Percentiles rank a stretch among this genome's conserved stretches.
Conservation (phyloP, 176 grass and related monocot species). For the Oryza officinalis region DNA sequence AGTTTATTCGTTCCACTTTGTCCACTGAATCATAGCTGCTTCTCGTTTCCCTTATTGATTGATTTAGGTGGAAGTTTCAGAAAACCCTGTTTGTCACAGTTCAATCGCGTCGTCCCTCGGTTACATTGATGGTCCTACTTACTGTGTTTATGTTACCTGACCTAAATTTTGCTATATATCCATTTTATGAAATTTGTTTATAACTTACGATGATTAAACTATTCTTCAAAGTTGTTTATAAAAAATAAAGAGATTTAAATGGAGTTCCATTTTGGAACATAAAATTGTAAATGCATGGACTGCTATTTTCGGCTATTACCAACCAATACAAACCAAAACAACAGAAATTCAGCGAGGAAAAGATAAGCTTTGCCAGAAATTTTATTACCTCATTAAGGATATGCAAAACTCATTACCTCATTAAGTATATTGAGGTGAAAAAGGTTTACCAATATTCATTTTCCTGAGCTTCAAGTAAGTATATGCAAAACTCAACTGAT, state of each 20-base stretch:
- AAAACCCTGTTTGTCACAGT: not conserved
- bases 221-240: slow-evolving; percentile 10
- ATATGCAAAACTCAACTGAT: slow-evolving; percentile 83
- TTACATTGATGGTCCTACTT: not conserved
- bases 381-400: slow-evolving; percentile 45
- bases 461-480: slow-evolving; percentile 87
- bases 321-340: not conserved
- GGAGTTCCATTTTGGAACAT: slow-evolving; percentile 9
- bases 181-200: not conserved
- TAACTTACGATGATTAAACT: not conserved
- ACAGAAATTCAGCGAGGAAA: not conserved
- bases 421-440: slow-evolving; percentile 87
- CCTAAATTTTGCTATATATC: not conserved
- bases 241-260: not conserved
- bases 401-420: too few species aligned
- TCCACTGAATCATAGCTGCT: slow-evolving; percentile 21
- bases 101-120: not conserved
- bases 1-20: slow-evolving; percentile 35
- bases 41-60: slow-evolving; percentile 9
- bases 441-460: slow-evolving; percentile 57
- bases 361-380: not conserved
- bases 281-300: not conserved
- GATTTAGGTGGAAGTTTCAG: slow-evolving; percentile 4
- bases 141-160: not conserved
- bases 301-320: not conserved